Conservation (phyloP, 352 stramenopile genomes). For the Phytopythium aichiense region DNA sequence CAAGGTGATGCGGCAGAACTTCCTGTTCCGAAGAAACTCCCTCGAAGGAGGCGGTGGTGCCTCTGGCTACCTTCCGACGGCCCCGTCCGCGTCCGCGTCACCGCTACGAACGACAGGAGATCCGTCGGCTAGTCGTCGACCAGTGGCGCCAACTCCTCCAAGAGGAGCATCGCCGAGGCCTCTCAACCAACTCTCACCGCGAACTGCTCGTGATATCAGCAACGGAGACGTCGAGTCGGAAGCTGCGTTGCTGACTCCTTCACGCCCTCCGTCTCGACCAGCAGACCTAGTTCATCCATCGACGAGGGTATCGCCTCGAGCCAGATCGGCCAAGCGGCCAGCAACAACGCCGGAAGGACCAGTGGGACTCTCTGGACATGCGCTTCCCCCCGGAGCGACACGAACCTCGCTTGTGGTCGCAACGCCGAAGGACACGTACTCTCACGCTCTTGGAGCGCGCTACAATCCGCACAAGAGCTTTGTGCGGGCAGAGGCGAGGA, state of each 20-base stretch:
- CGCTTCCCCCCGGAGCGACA: slow-evolving; percentile 42
- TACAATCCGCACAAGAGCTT: slow-evolving; percentile 47
- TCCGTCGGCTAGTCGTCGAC: slow-evolving; percentile 2
- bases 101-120: slow-evolving; percentile 9
- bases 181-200: slow-evolving; percentile 2
- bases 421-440: slow-evolving; percentile 40
- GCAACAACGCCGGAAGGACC: slow-evolving; percentile 35
- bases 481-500: slow-evolving; percentile 37
- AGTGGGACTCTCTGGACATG: slow-evolving; percentile 25
- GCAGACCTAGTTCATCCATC: slow-evolving; percentile 7
- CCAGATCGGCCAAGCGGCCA: slow-evolving; percentile 27
- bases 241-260: slow-evolving; percentile 13
- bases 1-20: slow-evolving; percentile 66
- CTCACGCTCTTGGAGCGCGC: slow-evolving; percentile 37
- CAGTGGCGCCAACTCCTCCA: slow-evolving; percentile 12
- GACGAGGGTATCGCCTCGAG: slow-evolving; percentile 29
- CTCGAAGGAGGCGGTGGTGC: slow-evolving; percentile 2
- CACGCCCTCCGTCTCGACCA: slow-evolving; percentile 10
- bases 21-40: slow-evolving; percentile 36
- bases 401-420: slow-evolving; percentile 33
- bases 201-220: neutral
- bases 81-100: neutral
- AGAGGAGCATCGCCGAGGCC: slow-evolving; percentile 14
- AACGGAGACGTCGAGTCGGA: slow-evolving; percentile 6
- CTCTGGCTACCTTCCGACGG: slow-evolving; percentile 2